Base-by-base conservation (phyloP, 2,329 filamentous ascomycete genomes). In the Zasmidium angulare region DNA sequence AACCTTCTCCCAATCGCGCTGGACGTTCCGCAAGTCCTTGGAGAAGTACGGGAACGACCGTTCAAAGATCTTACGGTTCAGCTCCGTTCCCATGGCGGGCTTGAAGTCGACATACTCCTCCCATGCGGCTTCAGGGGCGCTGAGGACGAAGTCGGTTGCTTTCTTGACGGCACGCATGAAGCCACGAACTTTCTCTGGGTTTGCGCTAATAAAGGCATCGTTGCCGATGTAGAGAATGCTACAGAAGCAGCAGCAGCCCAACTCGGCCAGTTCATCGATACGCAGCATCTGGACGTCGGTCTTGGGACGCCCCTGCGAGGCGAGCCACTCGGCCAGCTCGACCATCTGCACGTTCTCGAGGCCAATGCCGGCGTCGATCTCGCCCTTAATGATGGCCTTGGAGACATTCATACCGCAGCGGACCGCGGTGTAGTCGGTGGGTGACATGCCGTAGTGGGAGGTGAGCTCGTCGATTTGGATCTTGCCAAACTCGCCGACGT, bases 311-410 rank as follows among this genome's bases (percentile, higher is more conserved):
- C 81, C 81, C 71, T 89, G 86, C 0, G 71, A 63, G 0, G 80
- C 81, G 20, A 91, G 85, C 89, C 88, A 91, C 71, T 90, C 88
- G 73, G 89, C 88, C 1, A 92, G 81, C 75, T 91, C 89, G 47
- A 91, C 89, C 89, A 91, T 91, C 75, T 92, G 89, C 6, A 91
- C 89, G 70, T 92, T 92, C 75, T 91, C 89, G 3, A 92, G 84
- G 19, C 89, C 89, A 69, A 90, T 86, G 36, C 89, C 89, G 19
- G 89, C 89, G 71, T 91, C 87, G 66, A 91, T 90, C 43, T 82
- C 81, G 66, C 88, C 88, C 59, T 83, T 80, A 74, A 89, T 89
- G 75, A 91, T 90, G 67, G 88, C 88, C 73, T 88, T 88, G 73
- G 86, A 86, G 51, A 92, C 87, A 74, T 92, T 91, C 89, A 91